Conservation (phyloP, 768 basidiomycete genomes). For the Rossbeevera mucosa region DNA sequence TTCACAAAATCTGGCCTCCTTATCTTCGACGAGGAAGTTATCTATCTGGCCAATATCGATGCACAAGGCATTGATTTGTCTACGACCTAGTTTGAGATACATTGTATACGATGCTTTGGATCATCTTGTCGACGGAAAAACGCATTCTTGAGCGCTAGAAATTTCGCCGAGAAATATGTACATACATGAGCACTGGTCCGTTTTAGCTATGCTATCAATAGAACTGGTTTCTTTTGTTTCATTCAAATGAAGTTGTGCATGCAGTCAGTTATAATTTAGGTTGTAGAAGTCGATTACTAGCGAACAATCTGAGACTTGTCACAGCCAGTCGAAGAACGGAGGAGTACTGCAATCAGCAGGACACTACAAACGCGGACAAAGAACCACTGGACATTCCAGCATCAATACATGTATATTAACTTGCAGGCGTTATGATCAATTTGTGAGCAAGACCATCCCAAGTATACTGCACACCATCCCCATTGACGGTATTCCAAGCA, state of each 20-base stretch:
- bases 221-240: not conserved
- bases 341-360: not conserved
- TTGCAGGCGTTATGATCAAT: not conserved
- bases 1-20: slow-evolving; percentile 41
- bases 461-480: slow-evolving; percentile 1
- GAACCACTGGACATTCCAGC: not conserved
- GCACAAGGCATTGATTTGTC: slow-evolving; percentile 26
- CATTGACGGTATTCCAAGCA: slow-evolving; percentile 4
- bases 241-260: not conserved
- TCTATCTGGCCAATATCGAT: slow-evolving; percentile 36
- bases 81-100: not conserved
- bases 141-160: not conserved
- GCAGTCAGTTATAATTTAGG: not conserved
- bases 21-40: slow-evolving; percentile 36
- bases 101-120: not conserved
- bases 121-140: not conserved
- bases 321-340: not conserved
- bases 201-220: not conserved
- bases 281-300: not conserved
- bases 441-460: not conserved
- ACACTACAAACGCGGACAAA: not conserved
- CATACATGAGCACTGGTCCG: not conserved
- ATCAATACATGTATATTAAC: not conserved
- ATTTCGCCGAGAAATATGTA: not conserved
- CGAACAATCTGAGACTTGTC: not conserved